phyloP scores from a whole-genome alignment of 768 basidiomycete species.

The Leccinum arenicola region DNA sequence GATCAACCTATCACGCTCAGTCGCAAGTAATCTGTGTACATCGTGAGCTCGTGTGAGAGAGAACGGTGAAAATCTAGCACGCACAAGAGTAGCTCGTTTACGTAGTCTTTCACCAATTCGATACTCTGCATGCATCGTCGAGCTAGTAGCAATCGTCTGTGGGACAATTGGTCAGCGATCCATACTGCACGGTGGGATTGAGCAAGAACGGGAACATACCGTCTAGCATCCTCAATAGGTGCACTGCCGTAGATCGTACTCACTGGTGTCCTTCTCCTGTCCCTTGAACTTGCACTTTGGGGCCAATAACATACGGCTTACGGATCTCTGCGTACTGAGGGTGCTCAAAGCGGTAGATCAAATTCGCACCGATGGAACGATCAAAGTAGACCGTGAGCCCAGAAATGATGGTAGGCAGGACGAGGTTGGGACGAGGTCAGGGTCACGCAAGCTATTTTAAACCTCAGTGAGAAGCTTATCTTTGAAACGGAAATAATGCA shows the following conservation, averaged over 20 bases:
- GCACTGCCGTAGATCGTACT: conserved; percentile 84
- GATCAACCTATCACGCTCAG: conserved; percentile 72
- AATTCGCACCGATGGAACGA: conserved; percentile 81
- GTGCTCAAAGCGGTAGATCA: conserved; percentile 95
- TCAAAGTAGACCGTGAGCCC: conserved; percentile 93
- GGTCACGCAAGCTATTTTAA: conserved; percentile 58
- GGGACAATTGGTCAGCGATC: conserved; percentile 30
- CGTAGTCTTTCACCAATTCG: conserved; percentile 81
- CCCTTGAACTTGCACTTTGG: conserved; percentile 60
- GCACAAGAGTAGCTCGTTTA: conserved; percentile 82
- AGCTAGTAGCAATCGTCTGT: conserved; percentile 80
- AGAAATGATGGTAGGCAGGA: conserved; percentile 78
- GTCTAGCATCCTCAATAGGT: conserved; percentile 77
- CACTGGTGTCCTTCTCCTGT: conserved; percentile 82
- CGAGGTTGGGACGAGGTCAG: conserved; percentile 37
- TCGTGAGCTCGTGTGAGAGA: not conserved
- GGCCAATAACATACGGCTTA: conserved; percentile 70
- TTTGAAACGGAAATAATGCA: conserved; percentile 14
- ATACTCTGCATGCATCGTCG: conserved; percentile 88
- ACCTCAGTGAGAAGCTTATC: not conserved
- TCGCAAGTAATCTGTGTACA: conserved; percentile 67
- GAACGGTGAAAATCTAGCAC: conserved; percentile 21
- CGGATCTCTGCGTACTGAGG: conserved; percentile 83
- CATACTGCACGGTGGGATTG: not conserved
- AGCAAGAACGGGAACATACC: conserved; percentile 51